Evolutionary conservation across 305 asterid species (phyloP), one percentile per base, ranked within the genome.

Genomic region (Plantago lanceolata): DNA sequence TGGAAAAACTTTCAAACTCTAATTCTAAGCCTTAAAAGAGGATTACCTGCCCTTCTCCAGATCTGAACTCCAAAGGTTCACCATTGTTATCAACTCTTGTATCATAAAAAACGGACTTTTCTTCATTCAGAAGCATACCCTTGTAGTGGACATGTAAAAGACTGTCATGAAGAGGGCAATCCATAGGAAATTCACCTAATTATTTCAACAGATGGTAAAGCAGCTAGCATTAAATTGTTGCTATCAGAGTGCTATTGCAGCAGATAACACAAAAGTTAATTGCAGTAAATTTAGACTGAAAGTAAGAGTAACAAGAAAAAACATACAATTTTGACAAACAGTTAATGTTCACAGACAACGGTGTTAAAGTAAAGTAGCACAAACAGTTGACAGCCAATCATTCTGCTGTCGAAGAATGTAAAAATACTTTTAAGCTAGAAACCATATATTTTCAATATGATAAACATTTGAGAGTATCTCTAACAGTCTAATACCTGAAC

Each of bases 1-100:
- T n/a, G 26, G 31, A 57, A 65, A 49, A 55, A 33, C 3, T 33
- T 68, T 53, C 26, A 19, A 69, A 33, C 59, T 28, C 8, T n/a
- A 60, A 48, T 48, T 44, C 28, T 57, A 65, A 54, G 58, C 28
- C 67, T 66, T 70, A 63, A 79, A 43, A 69, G 67, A 44, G 73
- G 79, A 92, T 83, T 84, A 93, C 99, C 76, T 85, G 94, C 71
- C 99, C 99, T 84, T 93, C 96, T 69, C 99, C 99, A 28, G 97
- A 93, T 79, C 96, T 83, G 88, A 93, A 93, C 76, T 87, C 97
- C 43, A 90, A 72, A 67, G 97, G 96, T 74, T 83, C 90, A 48
- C 86, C 96, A 51, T 76, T 63, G 66, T 93, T 84, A 69, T 93
- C 72, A 19, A 84, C 68, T 79, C 70, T 79, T 19, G 99, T 90